Base-by-base conservation (phyloP, 2,329 filamentous ascomycete genomes). In the Neonectria hederae region DNA sequence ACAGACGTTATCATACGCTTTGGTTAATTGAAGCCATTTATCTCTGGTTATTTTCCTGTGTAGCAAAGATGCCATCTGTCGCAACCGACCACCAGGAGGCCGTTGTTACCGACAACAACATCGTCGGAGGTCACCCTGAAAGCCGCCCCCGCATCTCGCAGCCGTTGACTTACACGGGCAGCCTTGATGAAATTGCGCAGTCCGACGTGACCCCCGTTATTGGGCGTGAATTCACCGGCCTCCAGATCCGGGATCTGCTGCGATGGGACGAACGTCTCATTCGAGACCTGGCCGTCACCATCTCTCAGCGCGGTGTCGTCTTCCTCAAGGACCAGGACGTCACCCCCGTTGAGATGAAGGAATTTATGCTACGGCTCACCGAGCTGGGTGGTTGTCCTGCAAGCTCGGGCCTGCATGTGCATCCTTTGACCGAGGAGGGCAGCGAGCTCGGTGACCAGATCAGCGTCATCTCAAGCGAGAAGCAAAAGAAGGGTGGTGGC, bases 391-490 rank as follows among this genome's bases (percentile, higher is more conserved):
- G 77, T 6, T 78, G 75, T 49, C 85, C 85, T 19, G 70, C 77
- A 38, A 81, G 80, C 2, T 87, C 85, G 1, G 77, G 78, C 2
- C 78, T 88, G 24, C 86, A 88, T 62, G 81, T 87, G 8, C 86
- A 88, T 66, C 85, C 86, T 6, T 70, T 87, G 26, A 83, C 82
- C 0, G 83, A 87, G 64, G 82, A 84, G 65, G 81, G 80, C 21
- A 83, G 81, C 61, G 83, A 87, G 68, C 77, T 85, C 0, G 83
- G 84, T 38, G 84, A 87, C 69, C 81, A 88, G 72, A 83, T 88
- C 66, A 84, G 81, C 59, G 83, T 87, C 58, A 87, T 88, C 73
- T 85, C 82, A 59, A 83, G 83, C 54, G 82, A 85, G 74, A 83
- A 85, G 79, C 81, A 86, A 72, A 83, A 85, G 78, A 85, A 86